phyloP scores from a whole-genome alignment of 352 stramenopile genomes.

The Phytophthora quininea region DNA sequence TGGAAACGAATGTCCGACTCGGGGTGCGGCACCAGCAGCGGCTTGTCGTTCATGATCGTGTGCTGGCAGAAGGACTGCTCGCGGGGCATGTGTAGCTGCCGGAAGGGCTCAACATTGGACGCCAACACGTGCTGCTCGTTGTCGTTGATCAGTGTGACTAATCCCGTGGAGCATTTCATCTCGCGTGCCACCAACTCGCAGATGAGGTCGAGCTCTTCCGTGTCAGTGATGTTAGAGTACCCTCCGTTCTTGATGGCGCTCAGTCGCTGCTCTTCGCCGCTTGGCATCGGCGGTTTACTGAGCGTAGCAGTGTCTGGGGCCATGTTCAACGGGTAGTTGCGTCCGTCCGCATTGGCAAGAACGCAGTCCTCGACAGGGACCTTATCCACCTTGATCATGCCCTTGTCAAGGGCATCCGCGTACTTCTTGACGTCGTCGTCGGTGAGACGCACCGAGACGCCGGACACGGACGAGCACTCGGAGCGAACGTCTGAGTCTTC shows the following conservation, averaged over 20 bases:
- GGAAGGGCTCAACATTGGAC: constrained; percentile 34
- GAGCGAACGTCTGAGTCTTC: constrained; percentile 21
- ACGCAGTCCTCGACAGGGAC: constrained; percentile 44
- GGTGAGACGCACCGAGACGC: constrained; percentile 24
- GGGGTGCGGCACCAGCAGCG: constrained; percentile 59
- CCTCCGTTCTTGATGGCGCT: constrained; percentile 43
- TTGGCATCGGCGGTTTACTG: constrained; percentile 40
- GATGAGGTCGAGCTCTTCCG: constrained; percentile 65
- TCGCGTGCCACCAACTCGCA: constrained; percentile 62
- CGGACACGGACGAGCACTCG: constrained; percentile 24
- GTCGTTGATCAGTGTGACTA: constrained; percentile 65
- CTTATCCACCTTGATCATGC: constrained; percentile 28
- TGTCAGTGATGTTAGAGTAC: constrained; percentile 48
- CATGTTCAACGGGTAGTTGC: constrained; percentile 52
- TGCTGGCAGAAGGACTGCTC: constrained; percentile 73
- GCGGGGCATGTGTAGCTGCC: constrained; percentile 49
- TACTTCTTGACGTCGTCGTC: constrained; percentile 38
- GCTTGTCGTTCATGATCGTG: constrained; percentile 67
- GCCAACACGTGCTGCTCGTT: constrained; percentile 56
- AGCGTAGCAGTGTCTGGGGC: constrained; percentile 16
- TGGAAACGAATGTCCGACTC: constrained; percentile 77
- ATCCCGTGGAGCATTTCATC: constrained; percentile 55
- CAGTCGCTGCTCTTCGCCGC: constrained; percentile 46
- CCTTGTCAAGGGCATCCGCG: constrained; percentile 36
- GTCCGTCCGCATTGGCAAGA: constrained; percentile 34